These are phyloP conservation scores for Nicotiana obtusifolia DNA, from an alignment of 257 asterid species.

Conservation along the genomic window DNA sequence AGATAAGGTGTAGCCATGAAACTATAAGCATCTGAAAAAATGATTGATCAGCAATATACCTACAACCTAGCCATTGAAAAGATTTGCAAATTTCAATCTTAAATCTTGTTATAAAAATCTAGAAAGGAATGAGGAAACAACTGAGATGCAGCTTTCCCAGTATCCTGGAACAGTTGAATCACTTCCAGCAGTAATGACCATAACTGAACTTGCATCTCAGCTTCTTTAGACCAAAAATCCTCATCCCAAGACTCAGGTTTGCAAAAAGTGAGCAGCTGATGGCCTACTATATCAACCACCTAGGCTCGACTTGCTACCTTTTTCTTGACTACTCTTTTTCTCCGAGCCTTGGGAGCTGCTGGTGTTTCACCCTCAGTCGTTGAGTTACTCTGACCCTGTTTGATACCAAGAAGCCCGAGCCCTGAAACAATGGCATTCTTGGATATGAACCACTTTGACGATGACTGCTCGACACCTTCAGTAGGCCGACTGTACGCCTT, in stretches of 20 bases:
- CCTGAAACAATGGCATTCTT: constrained; percentile 81
- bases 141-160: neutral
- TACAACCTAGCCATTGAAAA: neutral
- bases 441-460: constrained; percentile 89
- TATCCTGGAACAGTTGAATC: neutral
- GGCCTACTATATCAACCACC: neutral
- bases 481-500: constrained; percentile 82
- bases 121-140: neutral
- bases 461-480: constrained; percentile 43
- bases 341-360: constrained; percentile 56
- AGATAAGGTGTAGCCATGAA: neutral
- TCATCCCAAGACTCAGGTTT: neutral
- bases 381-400: constrained; percentile 45
- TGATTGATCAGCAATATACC: neutral
- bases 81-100: neutral
- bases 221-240: neutral
- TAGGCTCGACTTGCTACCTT: constrained; percentile 58
- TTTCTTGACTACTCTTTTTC: constrained; percentile 74
- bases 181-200: neutral
- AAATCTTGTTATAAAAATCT: neutral
- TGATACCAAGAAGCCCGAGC: constrained; percentile 86
- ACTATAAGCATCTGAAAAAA: neutral
- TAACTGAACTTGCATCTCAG: neutral
- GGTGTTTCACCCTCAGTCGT: constrained; percentile 39
- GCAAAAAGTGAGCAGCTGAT: constrained; percentile 41